Percentiles rank a stretch among this genome's conserved stretches.
Conservation (phyloP, 2,329 filamentous ascomycete genomes). For the Rhinocladiella similis region DNA sequence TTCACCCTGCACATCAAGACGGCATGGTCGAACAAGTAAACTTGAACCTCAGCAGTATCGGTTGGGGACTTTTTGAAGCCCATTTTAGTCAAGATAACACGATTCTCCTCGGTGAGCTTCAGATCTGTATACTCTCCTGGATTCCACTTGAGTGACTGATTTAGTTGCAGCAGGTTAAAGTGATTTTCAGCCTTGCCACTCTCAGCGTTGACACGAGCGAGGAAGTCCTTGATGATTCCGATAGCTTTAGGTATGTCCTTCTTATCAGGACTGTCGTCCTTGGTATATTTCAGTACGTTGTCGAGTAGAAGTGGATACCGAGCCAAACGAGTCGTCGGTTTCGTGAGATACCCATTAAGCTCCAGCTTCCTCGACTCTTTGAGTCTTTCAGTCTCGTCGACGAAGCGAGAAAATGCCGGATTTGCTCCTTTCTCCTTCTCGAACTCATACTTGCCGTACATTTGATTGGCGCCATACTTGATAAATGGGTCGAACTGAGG, state of each 20-base stretch:
- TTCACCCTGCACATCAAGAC: slow-evolving; percentile 90
- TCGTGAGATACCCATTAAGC: slow-evolving; percentile 95
- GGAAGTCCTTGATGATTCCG: slow-evolving; percentile 78
- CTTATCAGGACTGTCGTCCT: slow-evolving; percentile 84
- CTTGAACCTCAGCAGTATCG: slow-evolving; percentile 85
- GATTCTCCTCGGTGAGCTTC: slow-evolving; percentile 88
- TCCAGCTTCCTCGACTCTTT: slow-evolving; percentile 97
- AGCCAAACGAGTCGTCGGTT: slow-evolving; percentile 91
- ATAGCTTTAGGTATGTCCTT: slow-evolving; percentile 90
- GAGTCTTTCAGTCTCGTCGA: slow-evolving; percentile 92
- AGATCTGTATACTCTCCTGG: slow-evolving; percentile 89
- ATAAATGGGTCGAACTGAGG: slow-evolving; percentile 96
- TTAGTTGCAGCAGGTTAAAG: slow-evolving; percentile 89
- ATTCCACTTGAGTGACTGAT: slow-evolving; percentile 87
- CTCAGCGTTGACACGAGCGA: slow-evolving; percentile 87
- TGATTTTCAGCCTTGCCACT: slow-evolving; percentile 97
- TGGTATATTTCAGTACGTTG: slow-evolving; percentile 87
- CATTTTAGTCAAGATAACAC: slow-evolving; percentile 92
- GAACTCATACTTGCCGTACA: slow-evolving; percentile 97
- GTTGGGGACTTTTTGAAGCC: slow-evolving; percentile 89
- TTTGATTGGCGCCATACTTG: slow-evolving; percentile 89
- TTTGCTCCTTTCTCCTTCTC: slow-evolving; percentile 93
- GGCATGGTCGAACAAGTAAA: slow-evolving; percentile 94
- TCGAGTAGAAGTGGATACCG: slow-evolving; percentile 91
- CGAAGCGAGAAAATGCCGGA: slow-evolving; percentile 80